Conservation (phyloP, 495 filamentous ascomycete species). For the Hypomontagnella monticulosa region DNA sequence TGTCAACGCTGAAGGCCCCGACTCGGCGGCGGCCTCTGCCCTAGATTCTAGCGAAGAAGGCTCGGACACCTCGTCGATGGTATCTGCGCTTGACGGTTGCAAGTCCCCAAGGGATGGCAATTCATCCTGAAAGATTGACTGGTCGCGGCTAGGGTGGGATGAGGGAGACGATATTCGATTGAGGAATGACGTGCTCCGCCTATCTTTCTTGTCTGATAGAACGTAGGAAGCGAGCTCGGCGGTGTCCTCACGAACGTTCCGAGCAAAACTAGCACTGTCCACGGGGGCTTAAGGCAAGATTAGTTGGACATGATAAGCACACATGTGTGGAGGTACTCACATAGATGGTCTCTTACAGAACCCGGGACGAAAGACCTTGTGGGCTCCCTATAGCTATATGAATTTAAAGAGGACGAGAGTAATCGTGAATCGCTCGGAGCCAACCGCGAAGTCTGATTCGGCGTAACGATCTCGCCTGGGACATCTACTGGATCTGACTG, state of each 20-base stretch:
- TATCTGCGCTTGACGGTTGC: conserved; percentile 42
- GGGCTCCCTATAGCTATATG: conserved; percentile 67
- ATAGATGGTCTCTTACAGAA: conserved; percentile 69
- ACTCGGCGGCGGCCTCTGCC: conserved; percentile 46
- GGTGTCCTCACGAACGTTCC: conserved; percentile 87
- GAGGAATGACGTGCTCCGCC: conserved; percentile 53
- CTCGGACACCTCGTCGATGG: conserved; percentile 71
- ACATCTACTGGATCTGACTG: conserved; percentile 43
- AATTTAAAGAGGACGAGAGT: conserved; percentile 54
- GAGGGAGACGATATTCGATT: conserved; percentile 47
- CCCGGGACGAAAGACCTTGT: conserved; percentile 83
- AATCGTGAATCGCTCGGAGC: conserved; percentile 41
- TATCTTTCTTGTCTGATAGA: conserved; percentile 69
- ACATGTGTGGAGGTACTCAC: conserved; percentile 53
- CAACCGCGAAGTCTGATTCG: conserved; percentile 26
- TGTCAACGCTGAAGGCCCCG: conserved; percentile 68
- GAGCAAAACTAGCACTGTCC: conserved; percentile 77
- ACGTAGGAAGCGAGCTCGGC: conserved; percentile 88
- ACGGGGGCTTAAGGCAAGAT: conserved; percentile 49
- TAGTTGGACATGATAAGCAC: conserved; percentile 23
- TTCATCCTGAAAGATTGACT: conserved; percentile 36
- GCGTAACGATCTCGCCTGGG: conserved; percentile 25
- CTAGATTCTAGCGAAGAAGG: conserved; percentile 60
- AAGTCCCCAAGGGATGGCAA: conserved; percentile 20
- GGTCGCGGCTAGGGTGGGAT: conserved; percentile 44